Conservation (phyloP, 306 rosid genomes). For the Oemleria cerasiformis region DNA sequence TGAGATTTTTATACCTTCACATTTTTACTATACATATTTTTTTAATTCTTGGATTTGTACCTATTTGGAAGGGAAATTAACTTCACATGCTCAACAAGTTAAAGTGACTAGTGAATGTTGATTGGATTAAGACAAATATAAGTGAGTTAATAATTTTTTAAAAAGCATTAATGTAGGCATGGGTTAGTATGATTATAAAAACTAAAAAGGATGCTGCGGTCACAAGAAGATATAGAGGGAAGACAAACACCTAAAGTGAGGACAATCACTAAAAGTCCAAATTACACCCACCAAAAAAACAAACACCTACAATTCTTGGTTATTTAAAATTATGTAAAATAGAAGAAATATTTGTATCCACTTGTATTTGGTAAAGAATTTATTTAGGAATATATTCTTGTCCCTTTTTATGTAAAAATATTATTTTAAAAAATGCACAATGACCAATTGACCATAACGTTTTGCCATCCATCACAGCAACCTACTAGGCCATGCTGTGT, state of each 20-base stretch:
- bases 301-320: not conserved
- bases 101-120: not conserved
- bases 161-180: not conserved
- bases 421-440: not conserved
- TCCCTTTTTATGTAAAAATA: not conserved
- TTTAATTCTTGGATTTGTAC: not conserved
- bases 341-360: not conserved
- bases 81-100: not conserved
- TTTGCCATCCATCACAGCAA: not conserved
- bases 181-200: not conserved
- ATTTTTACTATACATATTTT: no score
- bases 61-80: not conserved
- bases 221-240: slow-evolving; percentile 7
- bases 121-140: not conserved
- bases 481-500: no score
- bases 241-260: slow-evolving; percentile 9
- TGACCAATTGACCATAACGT: not conserved
- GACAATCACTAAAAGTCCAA: slow-evolving; percentile 25
- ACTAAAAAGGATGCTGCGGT: slow-evolving; percentile 7
- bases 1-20: no score
- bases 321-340: not conserved
- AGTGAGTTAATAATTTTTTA: not conserved
- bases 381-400: not conserved
- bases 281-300: not conserved
- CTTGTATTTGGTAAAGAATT: slow-evolving; percentile 5